A percentile compares a stretch with the other conserved stretches of the same genome.
These are phyloP conservation scores for Colletotrichum tanaceti DNA, from an alignment of 2,329 filamentous ascomycete genomes.

Conservation along the genomic window DNA sequence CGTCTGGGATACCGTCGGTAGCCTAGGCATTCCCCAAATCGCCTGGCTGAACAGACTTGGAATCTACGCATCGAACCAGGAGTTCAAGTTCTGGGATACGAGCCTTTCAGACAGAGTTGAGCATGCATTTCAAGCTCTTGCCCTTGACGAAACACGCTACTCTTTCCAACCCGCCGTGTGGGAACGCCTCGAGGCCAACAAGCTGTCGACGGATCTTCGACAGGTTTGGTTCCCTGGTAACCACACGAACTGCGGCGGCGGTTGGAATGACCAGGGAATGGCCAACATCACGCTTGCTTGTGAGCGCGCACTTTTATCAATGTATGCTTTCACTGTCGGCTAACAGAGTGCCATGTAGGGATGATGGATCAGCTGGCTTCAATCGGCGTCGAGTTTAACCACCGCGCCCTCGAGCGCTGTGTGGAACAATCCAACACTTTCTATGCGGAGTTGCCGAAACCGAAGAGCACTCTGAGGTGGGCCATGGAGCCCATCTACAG, in stretches of 20 bases:
- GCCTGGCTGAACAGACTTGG: conserved; percentile 59
- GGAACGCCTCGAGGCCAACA: conserved; percentile 57
- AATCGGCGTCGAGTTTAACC: conserved; percentile 62
- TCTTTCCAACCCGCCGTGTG: conserved; percentile 68
- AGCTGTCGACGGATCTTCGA: conserved; percentile 56
- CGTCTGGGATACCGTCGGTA: conserved; percentile 58
- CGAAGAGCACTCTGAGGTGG: conserved; percentile 49
- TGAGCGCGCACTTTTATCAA: conserved; percentile 43
- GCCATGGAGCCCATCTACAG: conserved; percentile 61
- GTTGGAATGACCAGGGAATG: conserved; percentile 66
- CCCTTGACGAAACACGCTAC: conserved; percentile 66
- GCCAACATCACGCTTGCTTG: conserved; percentile 55
- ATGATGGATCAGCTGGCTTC: conserved; percentile 68
- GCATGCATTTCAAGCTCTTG: conserved; percentile 70
- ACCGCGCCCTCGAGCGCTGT: conserved; percentile 55
- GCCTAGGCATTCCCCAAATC: conserved; percentile 59
- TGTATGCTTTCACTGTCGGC: not conserved
- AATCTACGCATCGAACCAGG: conserved; percentile 57
- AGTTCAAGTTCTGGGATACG: conserved; percentile 67
- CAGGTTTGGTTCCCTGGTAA: conserved; percentile 77
- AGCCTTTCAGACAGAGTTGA: conserved; percentile 63
- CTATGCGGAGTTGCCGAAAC: conserved; percentile 45
- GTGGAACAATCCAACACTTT: conserved; percentile 45
- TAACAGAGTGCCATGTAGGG: conserved; percentile 49
- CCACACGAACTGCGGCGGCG: conserved; percentile 78